These are phyloP conservation scores for Solanum rostratum DNA, from an alignment of 257 asterid species.

Conservation along the genomic window DNA sequence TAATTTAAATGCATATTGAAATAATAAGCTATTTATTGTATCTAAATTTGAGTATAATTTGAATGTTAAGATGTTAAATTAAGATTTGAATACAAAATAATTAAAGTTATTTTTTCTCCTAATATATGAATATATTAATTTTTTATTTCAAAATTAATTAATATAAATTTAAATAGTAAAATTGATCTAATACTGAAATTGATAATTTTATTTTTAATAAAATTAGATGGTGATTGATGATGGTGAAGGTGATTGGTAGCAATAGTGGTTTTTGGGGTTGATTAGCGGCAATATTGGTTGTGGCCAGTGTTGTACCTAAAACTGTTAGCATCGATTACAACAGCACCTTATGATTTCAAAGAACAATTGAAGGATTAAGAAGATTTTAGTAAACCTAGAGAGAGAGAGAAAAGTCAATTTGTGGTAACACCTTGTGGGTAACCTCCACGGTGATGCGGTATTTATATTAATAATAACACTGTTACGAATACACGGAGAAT, in stretches of 20 bases:
- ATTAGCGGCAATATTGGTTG: background rate
- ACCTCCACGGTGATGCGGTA: no score
- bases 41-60: background rate
- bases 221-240: background rate
- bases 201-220: background rate
- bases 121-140: background rate
- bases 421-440: no score
- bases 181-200: background rate
- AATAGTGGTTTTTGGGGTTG: background rate
- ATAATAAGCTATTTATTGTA: background rate
- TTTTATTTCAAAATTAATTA: background rate
- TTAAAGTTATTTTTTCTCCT: background rate
- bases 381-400: no score
- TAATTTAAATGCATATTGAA: background rate
- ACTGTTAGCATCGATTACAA: no score
- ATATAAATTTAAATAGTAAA: background rate
- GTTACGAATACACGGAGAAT: no score
- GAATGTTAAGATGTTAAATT: background rate
- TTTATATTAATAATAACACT: no score
- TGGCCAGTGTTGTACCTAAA: no score
- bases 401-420: no score
- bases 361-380: no score
- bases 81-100: background rate
- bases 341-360: no score
- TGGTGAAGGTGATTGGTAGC: background rate